These are phyloP conservation scores for Fonsecaea monophora DNA, from an alignment of 2,329 filamentous ascomycete species.

Conservation along the genomic window DNA sequence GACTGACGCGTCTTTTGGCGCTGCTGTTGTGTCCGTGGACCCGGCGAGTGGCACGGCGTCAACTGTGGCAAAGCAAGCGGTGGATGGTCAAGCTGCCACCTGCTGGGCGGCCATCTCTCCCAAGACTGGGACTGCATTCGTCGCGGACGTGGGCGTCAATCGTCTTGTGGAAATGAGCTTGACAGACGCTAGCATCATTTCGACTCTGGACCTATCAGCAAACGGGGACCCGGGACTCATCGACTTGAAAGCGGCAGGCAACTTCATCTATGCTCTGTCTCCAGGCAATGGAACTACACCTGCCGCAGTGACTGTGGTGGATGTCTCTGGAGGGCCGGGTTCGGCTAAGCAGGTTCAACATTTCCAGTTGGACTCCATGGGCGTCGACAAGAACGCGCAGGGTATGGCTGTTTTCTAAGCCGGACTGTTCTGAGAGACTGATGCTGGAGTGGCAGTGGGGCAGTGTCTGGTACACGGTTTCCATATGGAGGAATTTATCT, in stretches of 20 bases:
- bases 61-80: constrained; percentile 45
- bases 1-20: constrained; percentile 66
- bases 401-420: constrained; percentile 21
- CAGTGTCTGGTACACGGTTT: no score
- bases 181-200: constrained; percentile 56
- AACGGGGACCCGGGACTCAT: constrained; percentile 62
- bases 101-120: constrained; percentile 65
- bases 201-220: constrained; percentile 51
- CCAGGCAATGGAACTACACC: constrained; percentile 57
- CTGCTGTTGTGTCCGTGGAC: constrained; percentile 57
- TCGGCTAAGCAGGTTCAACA: constrained; percentile 48
- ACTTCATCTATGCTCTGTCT: constrained; percentile 64
- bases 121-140: constrained; percentile 60
- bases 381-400: constrained; percentile 43
- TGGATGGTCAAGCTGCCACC: constrained; percentile 61
- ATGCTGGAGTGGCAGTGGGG: not conserved
- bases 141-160: constrained; percentile 63
- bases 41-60: constrained; percentile 42
- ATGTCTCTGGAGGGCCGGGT: constrained; percentile 44
- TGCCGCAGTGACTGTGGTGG: constrained; percentile 50
- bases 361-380: constrained; percentile 43
- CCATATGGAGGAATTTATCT: not conserved
- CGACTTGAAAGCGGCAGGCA: constrained; percentile 61
- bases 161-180: constrained; percentile 64
- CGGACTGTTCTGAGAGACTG: not conserved